phyloP scores from a whole-genome alignment of 106 monocot genomes.

The Hemerocallis citrina region DNA sequence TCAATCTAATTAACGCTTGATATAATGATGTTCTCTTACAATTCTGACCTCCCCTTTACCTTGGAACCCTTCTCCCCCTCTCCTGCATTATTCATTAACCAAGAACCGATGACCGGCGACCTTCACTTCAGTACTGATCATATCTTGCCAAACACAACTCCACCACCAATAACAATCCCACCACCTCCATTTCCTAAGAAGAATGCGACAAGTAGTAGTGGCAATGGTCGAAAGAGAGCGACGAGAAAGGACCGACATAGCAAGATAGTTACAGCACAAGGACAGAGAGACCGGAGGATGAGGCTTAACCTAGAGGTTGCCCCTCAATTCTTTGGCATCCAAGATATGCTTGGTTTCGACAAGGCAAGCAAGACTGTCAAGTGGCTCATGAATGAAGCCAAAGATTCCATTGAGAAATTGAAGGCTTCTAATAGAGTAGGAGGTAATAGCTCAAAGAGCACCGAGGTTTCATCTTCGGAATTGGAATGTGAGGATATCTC shows the following conservation, averaged over 20 bases:
- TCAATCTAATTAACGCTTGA: background rate
- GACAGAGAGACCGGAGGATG: constrained; percentile 73
- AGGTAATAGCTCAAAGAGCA: background rate
- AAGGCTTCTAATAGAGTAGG: background rate
- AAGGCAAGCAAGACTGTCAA: constrained; percentile 80
- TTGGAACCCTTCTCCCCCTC: constrained; percentile 6
- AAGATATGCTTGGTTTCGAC: constrained; percentile 82
- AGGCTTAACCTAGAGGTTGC: constrained; percentile 72
- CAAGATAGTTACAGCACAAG: constrained; percentile 72
- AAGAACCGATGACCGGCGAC: background rate
- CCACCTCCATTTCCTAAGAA: background rate
- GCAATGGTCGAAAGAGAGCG: constrained; percentile 1
- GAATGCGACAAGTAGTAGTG: background rate
- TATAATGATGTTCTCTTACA: constrained; percentile 8
- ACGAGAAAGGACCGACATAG: constrained; percentile 68
- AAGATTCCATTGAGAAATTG: constrained; percentile 45
- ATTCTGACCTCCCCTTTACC: background rate
- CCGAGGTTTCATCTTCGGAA: constrained; percentile 10
- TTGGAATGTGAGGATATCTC: constrained; percentile 16
- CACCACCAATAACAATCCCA: background rate
- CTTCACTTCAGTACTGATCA: background rate
- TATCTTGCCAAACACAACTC: background rate
- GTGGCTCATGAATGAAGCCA: constrained; percentile 69
- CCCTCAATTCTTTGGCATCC: constrained; percentile 63
- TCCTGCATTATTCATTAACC: background rate